Percentiles rank a stretch among this genome's conserved stretches.
These are phyloP conservation scores for Kodamaea arcana DNA, from an alignment of 1,139 yeast genomes.

Conservation along the genomic window DNA sequence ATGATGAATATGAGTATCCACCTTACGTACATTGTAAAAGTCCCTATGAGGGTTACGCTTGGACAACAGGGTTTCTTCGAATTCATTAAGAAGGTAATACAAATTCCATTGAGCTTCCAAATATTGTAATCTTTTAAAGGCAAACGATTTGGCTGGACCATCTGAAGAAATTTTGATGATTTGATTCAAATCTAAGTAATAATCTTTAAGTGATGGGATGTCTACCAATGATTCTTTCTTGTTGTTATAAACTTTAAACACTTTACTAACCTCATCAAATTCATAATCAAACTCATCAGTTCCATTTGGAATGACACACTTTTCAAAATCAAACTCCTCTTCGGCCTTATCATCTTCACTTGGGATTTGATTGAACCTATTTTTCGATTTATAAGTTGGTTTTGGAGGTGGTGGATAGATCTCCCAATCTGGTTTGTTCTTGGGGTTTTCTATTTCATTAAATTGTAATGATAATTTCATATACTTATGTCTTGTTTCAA, in stretches of 20 bases:
- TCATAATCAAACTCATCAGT: constrained; percentile 46
- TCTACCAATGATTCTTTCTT: constrained; percentile 41
- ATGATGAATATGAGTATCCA: constrained; percentile 98
- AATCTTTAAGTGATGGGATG: constrained; percentile 79
- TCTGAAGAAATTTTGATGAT: constrained; percentile 74
- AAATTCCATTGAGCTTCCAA: constrained; percentile 96
- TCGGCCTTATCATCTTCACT: constrained; percentile 29
- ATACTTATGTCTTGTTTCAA: constrained; percentile 74
- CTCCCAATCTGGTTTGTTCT: constrained; percentile 65
- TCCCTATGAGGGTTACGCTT: constrained; percentile 81
- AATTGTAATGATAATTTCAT: constrained; percentile 64
- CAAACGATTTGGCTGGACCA: constrained; percentile 97
- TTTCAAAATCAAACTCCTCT: constrained; percentile 53
- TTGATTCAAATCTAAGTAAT: constrained; percentile 74
- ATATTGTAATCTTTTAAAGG: constrained; percentile 88
- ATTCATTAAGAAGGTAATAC: constrained; percentile 82
- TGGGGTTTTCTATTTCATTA: constrained; percentile 73
- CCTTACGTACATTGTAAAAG: constrained; percentile 96
- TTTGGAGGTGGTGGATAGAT: constrained; percentile 94
- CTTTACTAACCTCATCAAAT: constrained; percentile 55
- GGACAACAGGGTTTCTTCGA: constrained; percentile 86
- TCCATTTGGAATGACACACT: constrained; percentile 63
- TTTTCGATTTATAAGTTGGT: constrained; percentile 78
- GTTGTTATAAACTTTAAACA: constrained; percentile 57
- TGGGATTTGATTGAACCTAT: constrained; percentile 52